phyloP scores from a whole-genome alignment of 2,329 filamentous ascomycete genomes.

The Botryotinia calthae region DNA sequence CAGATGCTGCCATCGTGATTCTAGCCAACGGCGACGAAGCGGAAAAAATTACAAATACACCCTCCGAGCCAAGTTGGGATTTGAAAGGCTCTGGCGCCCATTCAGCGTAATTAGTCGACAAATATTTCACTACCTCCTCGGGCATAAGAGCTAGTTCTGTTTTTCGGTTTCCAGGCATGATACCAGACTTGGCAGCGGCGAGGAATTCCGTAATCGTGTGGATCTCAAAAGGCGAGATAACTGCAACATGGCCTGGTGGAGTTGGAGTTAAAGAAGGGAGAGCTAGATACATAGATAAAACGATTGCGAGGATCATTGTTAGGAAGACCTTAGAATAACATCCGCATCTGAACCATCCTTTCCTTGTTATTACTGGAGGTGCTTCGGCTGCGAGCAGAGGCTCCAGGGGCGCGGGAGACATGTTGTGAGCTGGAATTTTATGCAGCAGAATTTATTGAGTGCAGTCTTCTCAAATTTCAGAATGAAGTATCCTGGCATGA shows the following conservation, averaged over 20 bases:
- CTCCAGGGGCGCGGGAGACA: not conserved
- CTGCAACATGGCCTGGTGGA: not conserved
- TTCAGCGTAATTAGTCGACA: not conserved
- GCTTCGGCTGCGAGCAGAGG: not conserved
- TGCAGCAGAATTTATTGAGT: not conserved
- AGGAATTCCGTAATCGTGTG: not conserved
- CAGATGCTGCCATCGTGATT: not conserved
- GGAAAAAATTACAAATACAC: not conserved
- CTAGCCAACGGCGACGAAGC: not conserved
- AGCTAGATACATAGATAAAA: not conserved
- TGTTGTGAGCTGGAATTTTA: not conserved
- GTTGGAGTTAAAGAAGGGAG: not conserved
- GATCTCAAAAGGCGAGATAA: not conserved
- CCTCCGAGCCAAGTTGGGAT: not conserved
- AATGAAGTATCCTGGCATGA: not conserved
- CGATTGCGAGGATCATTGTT: not conserved
- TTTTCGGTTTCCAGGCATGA: not conserved
- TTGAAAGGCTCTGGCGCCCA: not conserved
- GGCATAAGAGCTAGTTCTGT: not conserved
- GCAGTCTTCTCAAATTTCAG: not conserved
- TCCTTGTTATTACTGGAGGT: not conserved
- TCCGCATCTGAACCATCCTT: not conserved
- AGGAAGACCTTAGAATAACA: not conserved
- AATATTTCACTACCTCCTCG: not conserved
- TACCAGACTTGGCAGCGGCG: not conserved